phyloP scores from a whole-genome alignment of 345 rosid genomes.

The Punica granatum region DNA sequence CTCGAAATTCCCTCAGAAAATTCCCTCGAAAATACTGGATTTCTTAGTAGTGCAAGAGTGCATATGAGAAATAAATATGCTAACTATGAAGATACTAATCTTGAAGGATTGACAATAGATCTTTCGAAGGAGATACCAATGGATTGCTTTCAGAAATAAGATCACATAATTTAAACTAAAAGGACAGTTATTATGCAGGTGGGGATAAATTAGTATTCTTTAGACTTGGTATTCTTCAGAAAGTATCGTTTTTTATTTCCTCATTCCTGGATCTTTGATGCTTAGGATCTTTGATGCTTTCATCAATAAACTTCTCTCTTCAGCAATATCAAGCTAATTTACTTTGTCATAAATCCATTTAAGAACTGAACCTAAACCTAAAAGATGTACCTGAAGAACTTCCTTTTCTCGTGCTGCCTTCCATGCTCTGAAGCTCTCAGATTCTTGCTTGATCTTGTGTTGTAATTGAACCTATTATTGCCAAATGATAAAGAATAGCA shows the following conservation, averaged over 20 bases:
- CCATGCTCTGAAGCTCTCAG: constrained; percentile 85
- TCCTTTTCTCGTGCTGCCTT: constrained; percentile 91
- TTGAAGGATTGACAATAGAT: not conserved
- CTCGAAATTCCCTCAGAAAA: too few species aligned
- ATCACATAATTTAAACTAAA: not conserved
- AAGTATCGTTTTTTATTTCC: not conserved
- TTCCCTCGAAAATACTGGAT: too few species aligned
- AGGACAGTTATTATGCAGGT: not conserved
- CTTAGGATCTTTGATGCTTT: not conserved
- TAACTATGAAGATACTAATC: not conserved
- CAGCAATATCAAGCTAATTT: not conserved
- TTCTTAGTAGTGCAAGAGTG: not conserved
- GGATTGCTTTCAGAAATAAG: not conserved
- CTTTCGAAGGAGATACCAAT: not conserved
- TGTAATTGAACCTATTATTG: constrained; percentile 67
- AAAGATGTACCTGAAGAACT: constrained; percentile 78
- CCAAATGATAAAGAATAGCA: not conserved
- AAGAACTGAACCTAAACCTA: not conserved
- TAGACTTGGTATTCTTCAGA: not conserved
- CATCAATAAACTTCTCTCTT: not conserved
- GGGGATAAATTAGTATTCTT: not conserved
- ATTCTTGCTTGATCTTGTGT: constrained; percentile 91
- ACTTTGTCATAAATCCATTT: not conserved
- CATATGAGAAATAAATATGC: not conserved
- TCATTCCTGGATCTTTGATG: not conserved